Percentiles rank a stretch among this genome's conserved stretches.
These are phyloP conservation scores for Lipomyces orientalis DNA, from an alignment of 805 yeast genomes.

Conservation along the genomic window DNA sequence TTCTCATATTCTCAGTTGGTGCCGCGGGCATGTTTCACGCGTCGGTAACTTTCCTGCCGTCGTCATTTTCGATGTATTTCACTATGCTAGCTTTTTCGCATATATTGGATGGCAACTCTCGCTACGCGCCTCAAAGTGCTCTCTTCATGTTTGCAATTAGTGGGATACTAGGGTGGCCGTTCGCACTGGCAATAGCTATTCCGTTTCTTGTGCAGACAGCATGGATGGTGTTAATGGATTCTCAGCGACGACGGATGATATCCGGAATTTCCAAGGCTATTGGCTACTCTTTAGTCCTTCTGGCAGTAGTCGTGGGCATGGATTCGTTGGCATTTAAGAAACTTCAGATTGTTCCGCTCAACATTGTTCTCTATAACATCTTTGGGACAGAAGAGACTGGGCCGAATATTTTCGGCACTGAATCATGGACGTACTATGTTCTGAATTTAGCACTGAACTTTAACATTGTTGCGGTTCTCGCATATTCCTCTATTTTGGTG, in stretches of 20 bases:
- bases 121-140: slow-evolving; percentile 25
- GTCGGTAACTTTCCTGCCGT: slow-evolving; percentile 82
- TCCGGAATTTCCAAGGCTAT: slow-evolving; percentile 37
- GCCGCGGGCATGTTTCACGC: slow-evolving; percentile 91
- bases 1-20: slow-evolving; percentile 62
- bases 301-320: slow-evolving; percentile 46
- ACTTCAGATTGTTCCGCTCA: slow-evolving; percentile 69
- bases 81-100: slow-evolving; percentile 46
- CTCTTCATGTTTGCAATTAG: slow-evolving; percentile 60
- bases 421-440: slow-evolving; percentile 74
- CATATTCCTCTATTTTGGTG: slow-evolving; percentile 34
- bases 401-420: slow-evolving; percentile 89
- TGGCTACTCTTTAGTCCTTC: not conserved
- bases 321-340: slow-evolving; percentile 70
- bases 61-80: slow-evolving; percentile 69
- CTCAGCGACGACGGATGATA: slow-evolving; percentile 1
- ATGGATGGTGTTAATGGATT: slow-evolving; percentile 30
- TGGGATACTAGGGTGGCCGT: slow-evolving; percentile 92
- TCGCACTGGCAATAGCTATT: slow-evolving; percentile 65
- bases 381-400: slow-evolving; percentile 73
- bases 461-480: slow-evolving; percentile 54
- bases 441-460: slow-evolving; percentile 76
- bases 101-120: slow-evolving; percentile 35
- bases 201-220: slow-evolving; percentile 57
- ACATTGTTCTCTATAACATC: slow-evolving; percentile 84